Evolutionary conservation across 495 filamentous ascomycete species (phyloP), one percentile per base, ranked within the genome.

Genomic region (Talaromyces nanjingensis): DNA sequence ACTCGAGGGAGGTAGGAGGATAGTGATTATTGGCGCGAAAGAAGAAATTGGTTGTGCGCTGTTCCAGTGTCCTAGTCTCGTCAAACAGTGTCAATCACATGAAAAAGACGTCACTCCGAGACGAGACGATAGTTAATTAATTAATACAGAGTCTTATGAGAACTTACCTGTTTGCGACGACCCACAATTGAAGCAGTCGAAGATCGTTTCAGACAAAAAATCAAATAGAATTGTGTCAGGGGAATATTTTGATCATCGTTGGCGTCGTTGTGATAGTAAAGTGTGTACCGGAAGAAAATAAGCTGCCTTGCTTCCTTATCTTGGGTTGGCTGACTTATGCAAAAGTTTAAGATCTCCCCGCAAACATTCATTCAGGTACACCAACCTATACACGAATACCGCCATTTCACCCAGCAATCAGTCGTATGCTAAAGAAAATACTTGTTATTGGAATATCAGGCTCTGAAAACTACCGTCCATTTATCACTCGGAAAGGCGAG

Each of bases 61-160:
- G 18, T 25, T 12, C 25, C 25, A 25, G 25, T 25, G 25, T 25
- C 11, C 18, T 54, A 4, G 3, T 25, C 18, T 29, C n/a, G 53
- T 56, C 53, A 9, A 25, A 56, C 53, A 0, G 24, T 56, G 53
- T 29, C 22, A 27, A 56, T 56, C 53, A 56, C 53, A 56, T 56
- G 53, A 56, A 56, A 56, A 56, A 56, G 45, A 20, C 45, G 45
- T 49, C 45, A 49, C 45, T 49, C 45, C 53, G 53, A 56, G 53
- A 56, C 14, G 37, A 42, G 37, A 56, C 22, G 27, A 27, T 29
- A 55, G 16, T 27, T 8, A 33, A 33, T 33, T 7, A 11, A 37
- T 31, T 54, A 22, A 25, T 16, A 12, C 52, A 29, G 11, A 56
- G 11, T 16, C 53, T 14, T 29, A 25, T 29, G 53, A 56, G 22